Conservation (phyloP, 2,329 filamentous ascomycete genomes). For the Graphilbum sp. region DNA sequence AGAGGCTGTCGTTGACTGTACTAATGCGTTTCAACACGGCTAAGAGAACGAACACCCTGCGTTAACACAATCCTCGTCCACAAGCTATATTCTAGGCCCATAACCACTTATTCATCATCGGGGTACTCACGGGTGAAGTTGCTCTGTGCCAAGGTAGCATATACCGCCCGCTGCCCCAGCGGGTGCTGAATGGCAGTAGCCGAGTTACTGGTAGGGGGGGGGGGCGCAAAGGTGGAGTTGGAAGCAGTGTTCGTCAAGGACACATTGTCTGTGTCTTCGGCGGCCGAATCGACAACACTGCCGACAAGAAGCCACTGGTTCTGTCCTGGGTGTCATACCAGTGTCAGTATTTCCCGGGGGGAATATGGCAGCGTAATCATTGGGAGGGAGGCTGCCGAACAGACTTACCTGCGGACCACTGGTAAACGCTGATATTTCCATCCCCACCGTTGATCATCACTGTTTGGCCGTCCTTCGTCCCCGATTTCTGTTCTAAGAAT, state of each 20-base stretch:
- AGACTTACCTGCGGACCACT: slow-evolving; percentile 50
- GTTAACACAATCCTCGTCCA: too few species aligned
- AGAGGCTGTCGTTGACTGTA: slow-evolving; percentile 5
- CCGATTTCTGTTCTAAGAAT: slow-evolving; percentile 64
- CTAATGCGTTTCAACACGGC: slow-evolving; percentile 7
- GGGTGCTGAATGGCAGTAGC: slow-evolving; percentile 41
- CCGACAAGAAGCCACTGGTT: slow-evolving; percentile 75
- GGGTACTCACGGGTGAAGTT: slow-evolving; percentile 9
- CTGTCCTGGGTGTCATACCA: slow-evolving; percentile 22
- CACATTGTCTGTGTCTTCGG: slow-evolving; percentile 34
- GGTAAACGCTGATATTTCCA: slow-evolving; percentile 70
- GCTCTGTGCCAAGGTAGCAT: slow-evolving; percentile 6
- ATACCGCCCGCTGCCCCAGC: slow-evolving; percentile 37
- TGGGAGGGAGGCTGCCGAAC: too few species aligned
- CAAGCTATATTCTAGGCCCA: too few species aligned
- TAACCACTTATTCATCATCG: not conserved
- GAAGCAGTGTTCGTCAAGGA: slow-evolving; percentile 66
- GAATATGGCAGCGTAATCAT: too few species aligned
- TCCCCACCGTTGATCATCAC: slow-evolving; percentile 77
- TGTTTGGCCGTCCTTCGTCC: slow-evolving; percentile 92
- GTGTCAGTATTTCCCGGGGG: not conserved
- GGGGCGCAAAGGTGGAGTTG: slow-evolving; percentile 27
- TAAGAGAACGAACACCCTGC: not conserved
- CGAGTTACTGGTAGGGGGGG: not conserved
- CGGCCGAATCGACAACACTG: slow-evolving; percentile 60